Percentiles rank a stretch among this genome's conserved stretches.
Conservation (phyloP, 805 yeast genomes). For the Zygoascus bituminiphila region DNA sequence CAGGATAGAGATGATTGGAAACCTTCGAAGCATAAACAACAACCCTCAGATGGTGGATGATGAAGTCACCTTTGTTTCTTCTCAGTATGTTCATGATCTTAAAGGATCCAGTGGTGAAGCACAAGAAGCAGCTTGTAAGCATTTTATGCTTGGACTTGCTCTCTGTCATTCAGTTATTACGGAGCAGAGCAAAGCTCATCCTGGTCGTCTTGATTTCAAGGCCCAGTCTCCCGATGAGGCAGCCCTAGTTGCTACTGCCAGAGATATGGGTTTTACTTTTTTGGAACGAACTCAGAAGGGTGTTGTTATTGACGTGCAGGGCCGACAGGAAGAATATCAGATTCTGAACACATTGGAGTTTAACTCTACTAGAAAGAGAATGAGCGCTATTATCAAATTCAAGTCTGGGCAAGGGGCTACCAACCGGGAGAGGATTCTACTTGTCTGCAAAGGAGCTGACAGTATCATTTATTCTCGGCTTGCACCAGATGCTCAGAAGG, state of each 20-base stretch:
- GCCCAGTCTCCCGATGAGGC: slow-evolving; percentile 87
- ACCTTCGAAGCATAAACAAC: slow-evolving; percentile 30
- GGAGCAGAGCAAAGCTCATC: slow-evolving; percentile 35
- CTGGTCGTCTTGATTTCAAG: slow-evolving; percentile 45
- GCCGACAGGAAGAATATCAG: slow-evolving; percentile 40
- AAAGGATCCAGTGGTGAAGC: slow-evolving; percentile 31
- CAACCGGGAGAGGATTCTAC: slow-evolving; percentile 32
- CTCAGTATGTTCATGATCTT: slow-evolving; percentile 51
- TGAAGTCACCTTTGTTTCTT: slow-evolving; percentile 59
- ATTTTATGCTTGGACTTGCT: slow-evolving; percentile 64
- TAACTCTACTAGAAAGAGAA: slow-evolving; percentile 68
- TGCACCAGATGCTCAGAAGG: slow-evolving; percentile 32
- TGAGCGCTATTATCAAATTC: slow-evolving; percentile 58
- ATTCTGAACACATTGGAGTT: slow-evolving; percentile 58
- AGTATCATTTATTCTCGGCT: slow-evolving; percentile 57
- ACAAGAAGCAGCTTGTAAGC: slow-evolving; percentile 45
- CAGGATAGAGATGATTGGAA: slow-evolving; percentile 39
- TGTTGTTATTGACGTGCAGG: slow-evolving; percentile 40
- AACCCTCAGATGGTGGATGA: slow-evolving; percentile 47
- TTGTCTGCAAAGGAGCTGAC: slow-evolving; percentile 73
- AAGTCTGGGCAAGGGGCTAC: slow-evolving; percentile 23
- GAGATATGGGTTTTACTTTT: slow-evolving; percentile 66
- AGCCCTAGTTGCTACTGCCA: slow-evolving; percentile 69
- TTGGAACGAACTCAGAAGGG: slow-evolving; percentile 47
- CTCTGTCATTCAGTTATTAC: slow-evolving; percentile 75